Percentiles rank a stretch among this genome's conserved stretches.
Conservation (phyloP, 2,329 filamentous ascomycete genomes). For the Aspergillus felis region DNA sequence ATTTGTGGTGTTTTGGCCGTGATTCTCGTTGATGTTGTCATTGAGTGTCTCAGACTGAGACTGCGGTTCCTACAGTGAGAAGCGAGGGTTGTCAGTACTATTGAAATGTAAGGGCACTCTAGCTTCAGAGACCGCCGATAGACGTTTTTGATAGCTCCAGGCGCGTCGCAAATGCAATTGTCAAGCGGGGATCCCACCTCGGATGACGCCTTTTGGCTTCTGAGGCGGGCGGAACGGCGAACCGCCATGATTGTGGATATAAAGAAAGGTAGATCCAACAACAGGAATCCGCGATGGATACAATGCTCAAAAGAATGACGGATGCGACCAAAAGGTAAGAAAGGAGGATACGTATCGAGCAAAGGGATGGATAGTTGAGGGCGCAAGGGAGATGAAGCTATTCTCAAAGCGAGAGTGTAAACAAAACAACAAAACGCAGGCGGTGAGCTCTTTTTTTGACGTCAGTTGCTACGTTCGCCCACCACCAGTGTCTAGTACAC, state of each 20-base stretch:
- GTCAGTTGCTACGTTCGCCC: not conserved
- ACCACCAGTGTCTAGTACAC: not conserved
- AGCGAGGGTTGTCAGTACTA: not conserved
- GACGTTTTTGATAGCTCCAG: constrained; percentile 7
- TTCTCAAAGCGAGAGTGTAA: not conserved
- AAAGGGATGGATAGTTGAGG: not conserved
- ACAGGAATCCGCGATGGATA: not conserved
- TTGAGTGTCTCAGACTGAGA: constrained; percentile 15
- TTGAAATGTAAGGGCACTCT: not conserved
- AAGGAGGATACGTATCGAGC: not conserved
- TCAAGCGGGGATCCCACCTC: constrained; percentile 27
- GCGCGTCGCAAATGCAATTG: constrained; percentile 5
- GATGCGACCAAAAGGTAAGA: not conserved
- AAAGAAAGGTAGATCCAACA: constrained; percentile 2
- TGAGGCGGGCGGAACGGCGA: constrained; percentile 40
- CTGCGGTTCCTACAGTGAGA: constrained; percentile 15
- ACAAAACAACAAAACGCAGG: not conserved
- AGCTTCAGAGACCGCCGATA: not conserved
- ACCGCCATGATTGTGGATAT: constrained; percentile 28
- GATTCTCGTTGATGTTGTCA: constrained; percentile 8
- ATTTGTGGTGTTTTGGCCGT: not conserved
- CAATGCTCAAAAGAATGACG: not conserved
- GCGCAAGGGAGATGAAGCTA: not conserved
- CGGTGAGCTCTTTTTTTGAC: constrained; percentile 3
- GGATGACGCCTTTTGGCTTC: constrained; percentile 25